These are phyloP conservation scores for Ochromonas danica DNA, from an alignment of 108 stramenopile species.

Conservation along the genomic window DNA sequence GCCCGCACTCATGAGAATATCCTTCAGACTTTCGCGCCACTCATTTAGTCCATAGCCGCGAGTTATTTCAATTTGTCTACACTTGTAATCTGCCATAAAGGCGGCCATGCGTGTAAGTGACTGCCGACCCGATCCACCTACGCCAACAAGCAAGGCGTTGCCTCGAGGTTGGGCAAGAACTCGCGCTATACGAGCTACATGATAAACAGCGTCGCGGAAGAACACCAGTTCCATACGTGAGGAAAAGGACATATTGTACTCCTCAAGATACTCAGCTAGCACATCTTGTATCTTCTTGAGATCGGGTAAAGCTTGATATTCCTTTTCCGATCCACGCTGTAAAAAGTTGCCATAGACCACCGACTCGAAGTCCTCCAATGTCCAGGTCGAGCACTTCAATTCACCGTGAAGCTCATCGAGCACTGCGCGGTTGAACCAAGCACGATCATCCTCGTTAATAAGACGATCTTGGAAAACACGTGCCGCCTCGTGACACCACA, in stretches of 20 bases:
- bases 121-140: slow-evolving; percentile 63
- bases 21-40: slow-evolving; percentile 60
- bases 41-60: slow-evolving; percentile 52
- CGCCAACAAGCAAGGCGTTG: slow-evolving; percentile 62
- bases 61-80: slow-evolving; percentile 59
- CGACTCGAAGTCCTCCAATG: slow-evolving; percentile 36
- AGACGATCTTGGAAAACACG: slow-evolving; percentile 62
- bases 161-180: slow-evolving; percentile 61
- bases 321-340: slow-evolving; percentile 34
- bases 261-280: slow-evolving; percentile 58
- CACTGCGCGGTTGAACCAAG: slow-evolving; percentile 48
- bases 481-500: slow-evolving; percentile 59
- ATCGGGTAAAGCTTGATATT: slow-evolving; percentile 50
- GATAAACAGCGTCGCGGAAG: slow-evolving; percentile 59
- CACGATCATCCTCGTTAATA: slow-evolving; percentile 55
- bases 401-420: slow-evolving; percentile 27
- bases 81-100: slow-evolving; percentile 59
- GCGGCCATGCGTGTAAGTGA: slow-evolving; percentile 59
- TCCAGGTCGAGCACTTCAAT: slow-evolving; percentile 36
- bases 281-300: slow-evolving; percentile 30
- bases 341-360: slow-evolving; percentile 57
- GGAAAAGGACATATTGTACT: slow-evolving; percentile 60
- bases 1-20: slow-evolving; percentile 54
- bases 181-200: slow-evolving; percentile 60
- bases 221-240: slow-evolving; percentile 65